phyloP scores from a whole-genome alignment of 768 basidiomycete genomes.

The Rossbeevera mucosa region DNA sequence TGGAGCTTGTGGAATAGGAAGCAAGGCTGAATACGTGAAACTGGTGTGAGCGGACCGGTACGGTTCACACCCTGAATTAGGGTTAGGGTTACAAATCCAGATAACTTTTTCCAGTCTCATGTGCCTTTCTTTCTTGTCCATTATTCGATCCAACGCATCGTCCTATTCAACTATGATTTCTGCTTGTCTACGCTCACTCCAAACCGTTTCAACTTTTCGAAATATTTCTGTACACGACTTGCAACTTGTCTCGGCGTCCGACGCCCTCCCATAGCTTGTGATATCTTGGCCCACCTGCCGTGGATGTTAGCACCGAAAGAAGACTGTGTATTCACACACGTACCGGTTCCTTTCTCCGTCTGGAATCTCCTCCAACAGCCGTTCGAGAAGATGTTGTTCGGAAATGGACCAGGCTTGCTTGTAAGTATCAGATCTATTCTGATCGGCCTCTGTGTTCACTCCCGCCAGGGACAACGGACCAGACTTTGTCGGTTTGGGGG shows the following conservation, averaged over 20 bases:
- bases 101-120: not conserved
- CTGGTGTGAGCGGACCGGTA: not conserved
- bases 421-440: constrained; percentile 54
- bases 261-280: constrained; percentile 71
- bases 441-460: constrained; percentile 25
- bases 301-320: constrained; percentile 5
- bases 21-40: not conserved
- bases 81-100: constrained; percentile 24
- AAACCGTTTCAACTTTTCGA: constrained; percentile 76
- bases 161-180: constrained; percentile 13
- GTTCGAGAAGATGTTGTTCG: constrained; percentile 75
- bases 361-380: constrained; percentile 69
- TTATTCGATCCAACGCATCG: not conserved
- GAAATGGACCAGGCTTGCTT: constrained; percentile 74
- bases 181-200: constrained; percentile 45
- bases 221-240: constrained; percentile 84
- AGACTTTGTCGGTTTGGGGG: constrained; percentile 11
- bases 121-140: not conserved
- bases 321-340: constrained; percentile 14
- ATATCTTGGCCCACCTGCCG: constrained; percentile 74
- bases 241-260: constrained; percentile 83
- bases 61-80: constrained; percentile 6
- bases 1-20: not conserved
- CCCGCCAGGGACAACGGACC: constrained; percentile 14
- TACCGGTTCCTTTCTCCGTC: constrained; percentile 73